phyloP scores from a whole-genome alignment of 345 rosid species.

The Euphorbia pulcherrima region DNA sequence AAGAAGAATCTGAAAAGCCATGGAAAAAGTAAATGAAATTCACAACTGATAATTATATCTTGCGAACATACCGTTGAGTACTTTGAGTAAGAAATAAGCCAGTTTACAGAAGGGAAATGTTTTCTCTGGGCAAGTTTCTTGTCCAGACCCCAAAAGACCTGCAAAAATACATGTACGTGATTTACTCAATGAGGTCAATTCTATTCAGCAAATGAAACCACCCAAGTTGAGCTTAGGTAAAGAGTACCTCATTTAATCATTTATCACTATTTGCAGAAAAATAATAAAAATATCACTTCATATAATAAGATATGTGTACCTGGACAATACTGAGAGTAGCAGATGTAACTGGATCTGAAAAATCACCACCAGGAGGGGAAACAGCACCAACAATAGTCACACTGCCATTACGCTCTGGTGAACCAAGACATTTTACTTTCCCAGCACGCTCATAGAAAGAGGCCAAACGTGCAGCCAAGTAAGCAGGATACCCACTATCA shows the following conservation, averaged over 20 bases:
- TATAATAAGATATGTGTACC: constrained; percentile 39
- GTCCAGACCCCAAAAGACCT: constrained; percentile 99
- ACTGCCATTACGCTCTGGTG: constrained; percentile 96
- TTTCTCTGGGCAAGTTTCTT: constrained; percentile 99
- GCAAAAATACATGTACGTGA: constrained; percentile 18
- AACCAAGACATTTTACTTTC: constrained; percentile 96
- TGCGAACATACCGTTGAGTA: constrained; percentile 67
- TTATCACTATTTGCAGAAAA: neutral
- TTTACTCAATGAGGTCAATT: neutral
- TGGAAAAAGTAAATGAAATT: neutral
- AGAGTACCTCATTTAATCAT: neutral
- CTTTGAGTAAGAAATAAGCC: constrained; percentile 99
- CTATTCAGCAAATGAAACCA: neutral
- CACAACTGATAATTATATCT: constrained; percentile 1
- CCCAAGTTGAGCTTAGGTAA: neutral
- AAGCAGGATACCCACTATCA: constrained; percentile 99
- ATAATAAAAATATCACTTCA: neutral
- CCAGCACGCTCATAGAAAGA: constrained; percentile 99
- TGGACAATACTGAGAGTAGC: constrained; percentile 99
- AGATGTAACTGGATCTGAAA: constrained; percentile 99
- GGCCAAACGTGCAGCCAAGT: constrained; percentile 96
- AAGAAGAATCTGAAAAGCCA: neutral
- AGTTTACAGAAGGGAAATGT: constrained; percentile 98
- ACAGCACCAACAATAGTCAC: constrained; percentile 99
- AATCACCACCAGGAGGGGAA: constrained; percentile 99